Conservation (phyloP, 495 filamentous ascomycete genomes). For the Neurospora tetraspora region DNA sequence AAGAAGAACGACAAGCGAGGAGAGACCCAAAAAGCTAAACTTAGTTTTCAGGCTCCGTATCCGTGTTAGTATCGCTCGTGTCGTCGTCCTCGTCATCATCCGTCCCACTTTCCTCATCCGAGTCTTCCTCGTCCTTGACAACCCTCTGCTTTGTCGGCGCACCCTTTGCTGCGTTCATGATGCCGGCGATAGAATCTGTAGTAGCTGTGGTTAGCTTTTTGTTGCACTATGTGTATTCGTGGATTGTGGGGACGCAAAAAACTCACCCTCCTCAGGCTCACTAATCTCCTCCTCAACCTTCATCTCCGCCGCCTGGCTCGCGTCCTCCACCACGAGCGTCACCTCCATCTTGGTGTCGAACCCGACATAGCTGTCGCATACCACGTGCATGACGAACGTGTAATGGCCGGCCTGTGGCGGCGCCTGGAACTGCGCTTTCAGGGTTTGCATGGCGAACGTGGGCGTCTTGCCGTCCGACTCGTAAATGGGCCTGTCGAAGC, state of each 20-base stretch:
- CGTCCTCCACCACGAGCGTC: constrained; percentile 80
- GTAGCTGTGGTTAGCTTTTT: constrained; percentile 21
- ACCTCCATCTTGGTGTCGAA: constrained; percentile 85
- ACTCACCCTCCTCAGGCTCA: constrained; percentile 91
- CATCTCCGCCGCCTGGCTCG: constrained; percentile 70
- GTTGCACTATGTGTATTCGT: neutral
- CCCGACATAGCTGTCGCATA: constrained; percentile 91
- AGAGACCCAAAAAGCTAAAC: neutral
- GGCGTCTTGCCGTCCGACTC: constrained; percentile 57
- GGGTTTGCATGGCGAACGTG: constrained; percentile 84
- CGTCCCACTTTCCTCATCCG: constrained; percentile 78
- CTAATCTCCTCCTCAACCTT: constrained; percentile 87
- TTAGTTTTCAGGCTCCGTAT: constrained; percentile 56
- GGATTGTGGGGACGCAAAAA: constrained; percentile 5
- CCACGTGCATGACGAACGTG: constrained; percentile 80
- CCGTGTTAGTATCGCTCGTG: constrained; percentile 71
- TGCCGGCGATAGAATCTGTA: constrained; percentile 84
- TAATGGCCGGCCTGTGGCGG: constrained; percentile 88
- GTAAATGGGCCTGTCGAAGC: constrained; percentile 80
- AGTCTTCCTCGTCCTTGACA: constrained; percentile 45
- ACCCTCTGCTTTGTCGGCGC: constrained; percentile 43
- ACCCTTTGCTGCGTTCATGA: constrained; percentile 81
- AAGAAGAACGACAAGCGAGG: neutral
- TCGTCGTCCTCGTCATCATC: constrained; percentile 72
- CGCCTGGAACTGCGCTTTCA: constrained; percentile 96